Evolutionary conservation across 1,139 yeast genomes (phyloP).

Genomic region (Pichiaceae sp.): DNA sequence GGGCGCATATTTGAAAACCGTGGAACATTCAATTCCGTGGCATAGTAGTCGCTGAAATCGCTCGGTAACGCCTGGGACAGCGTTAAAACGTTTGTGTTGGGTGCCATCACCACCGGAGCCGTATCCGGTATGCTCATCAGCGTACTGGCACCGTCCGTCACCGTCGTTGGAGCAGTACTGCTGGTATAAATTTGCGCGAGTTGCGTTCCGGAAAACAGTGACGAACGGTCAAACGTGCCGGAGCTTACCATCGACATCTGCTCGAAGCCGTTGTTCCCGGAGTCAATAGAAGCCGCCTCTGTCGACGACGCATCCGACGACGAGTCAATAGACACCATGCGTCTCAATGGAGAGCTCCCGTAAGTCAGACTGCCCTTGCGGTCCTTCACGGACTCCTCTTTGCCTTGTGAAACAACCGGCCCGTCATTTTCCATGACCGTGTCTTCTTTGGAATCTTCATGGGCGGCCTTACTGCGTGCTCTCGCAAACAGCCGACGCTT

Average conservation of each 20-base stretch:
- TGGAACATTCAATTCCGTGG: conserved; percentile 44
- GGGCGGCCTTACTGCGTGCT: background rate
- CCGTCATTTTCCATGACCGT: background rate
- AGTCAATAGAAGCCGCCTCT: background rate
- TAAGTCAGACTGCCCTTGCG: conserved; percentile 5
- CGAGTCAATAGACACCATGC: conserved; percentile 10
- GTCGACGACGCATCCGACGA: conserved; percentile 15
- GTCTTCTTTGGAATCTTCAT: background rate
- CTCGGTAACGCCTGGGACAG: conserved; percentile 37
- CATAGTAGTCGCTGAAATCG: conserved; percentile 43
- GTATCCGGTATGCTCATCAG: background rate
- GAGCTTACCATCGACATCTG: background rate
- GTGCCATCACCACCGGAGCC: too few species aligned
- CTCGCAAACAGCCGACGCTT: conserved; percentile 1
- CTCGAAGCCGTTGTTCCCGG: background rate
- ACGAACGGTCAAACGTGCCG: background rate
- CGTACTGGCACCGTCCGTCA: background rate
- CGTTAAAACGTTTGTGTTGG: background rate
- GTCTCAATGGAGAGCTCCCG: conserved; percentile 13
- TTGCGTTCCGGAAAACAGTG: conserved; percentile 12
- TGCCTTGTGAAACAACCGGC: background rate
- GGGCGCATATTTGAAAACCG: conserved; percentile 50
- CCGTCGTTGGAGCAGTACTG: conserved; percentile 6
- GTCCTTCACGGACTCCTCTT: background rate
- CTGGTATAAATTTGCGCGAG: conserved; percentile 14